phyloP scores from a whole-genome alignment of 1,284 basidiomycete genomes.

The Cerioporus squamosus region DNA sequence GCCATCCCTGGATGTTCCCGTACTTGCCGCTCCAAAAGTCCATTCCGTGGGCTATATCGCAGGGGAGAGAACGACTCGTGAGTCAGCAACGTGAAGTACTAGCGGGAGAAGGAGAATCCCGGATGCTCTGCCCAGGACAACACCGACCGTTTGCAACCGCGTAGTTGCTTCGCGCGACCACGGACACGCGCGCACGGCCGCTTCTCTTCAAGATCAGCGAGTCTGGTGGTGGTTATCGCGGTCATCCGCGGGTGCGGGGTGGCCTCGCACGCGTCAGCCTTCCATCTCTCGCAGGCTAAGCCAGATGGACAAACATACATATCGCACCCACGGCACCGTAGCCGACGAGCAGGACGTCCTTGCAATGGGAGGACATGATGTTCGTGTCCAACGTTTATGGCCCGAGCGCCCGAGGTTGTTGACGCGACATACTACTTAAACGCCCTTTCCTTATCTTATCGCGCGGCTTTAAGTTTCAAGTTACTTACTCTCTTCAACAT shows the following conservation, averaged over 20 bases:
- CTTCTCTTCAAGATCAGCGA: slow-evolving; percentile 65
- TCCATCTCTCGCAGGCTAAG: not conserved
- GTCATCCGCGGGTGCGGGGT: too few species aligned
- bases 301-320: slow-evolving; percentile 41
- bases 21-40: slow-evolving; percentile 63
- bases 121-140: slow-evolving; percentile 13
- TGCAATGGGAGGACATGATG: slow-evolving; percentile 28
- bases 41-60: slow-evolving; percentile 47
- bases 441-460: too few species aligned
- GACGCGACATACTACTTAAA: too few species aligned
- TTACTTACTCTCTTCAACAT: too few species aligned
- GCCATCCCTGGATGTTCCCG: slow-evolving; percentile 61
- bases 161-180: slow-evolving; percentile 77
- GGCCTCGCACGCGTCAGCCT: too few species aligned
- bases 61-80: not conserved
- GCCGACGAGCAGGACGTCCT: slow-evolving; percentile 60
- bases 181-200: slow-evolving; percentile 70
- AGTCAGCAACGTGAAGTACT: too few species aligned
- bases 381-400: too few species aligned
- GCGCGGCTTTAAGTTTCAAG: too few species aligned
- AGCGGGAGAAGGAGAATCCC: not conserved
- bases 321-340: slow-evolving; percentile 64
- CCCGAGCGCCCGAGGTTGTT: too few species aligned
- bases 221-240: slow-evolving; percentile 48
- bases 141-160: slow-evolving; percentile 58